Evolutionary conservation across 768 basidiomycete genomes (phyloP).

Genomic region (Kwoniella bestiolae): DNA sequence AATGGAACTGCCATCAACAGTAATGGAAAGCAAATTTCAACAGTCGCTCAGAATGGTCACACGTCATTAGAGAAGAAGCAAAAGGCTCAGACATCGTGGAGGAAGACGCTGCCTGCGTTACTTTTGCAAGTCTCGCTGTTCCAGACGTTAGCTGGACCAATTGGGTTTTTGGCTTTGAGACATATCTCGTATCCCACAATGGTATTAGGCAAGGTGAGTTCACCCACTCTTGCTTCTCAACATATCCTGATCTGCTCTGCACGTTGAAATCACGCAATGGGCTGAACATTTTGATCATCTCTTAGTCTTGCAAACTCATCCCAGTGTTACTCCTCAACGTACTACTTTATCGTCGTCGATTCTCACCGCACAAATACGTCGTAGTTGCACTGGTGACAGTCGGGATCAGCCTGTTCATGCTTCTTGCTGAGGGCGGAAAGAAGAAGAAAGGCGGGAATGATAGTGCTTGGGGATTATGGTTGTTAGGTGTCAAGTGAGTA

Average conservation of each 20-base stretch:
- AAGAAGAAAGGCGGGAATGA: slow-evolving; percentile 61
- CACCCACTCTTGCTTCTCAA: not conserved
- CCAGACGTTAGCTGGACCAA: slow-evolving; percentile 89
- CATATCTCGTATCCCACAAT: slow-evolving; percentile 98
- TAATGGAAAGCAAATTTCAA: not conserved
- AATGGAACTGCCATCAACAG: not conserved
- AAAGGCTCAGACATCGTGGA: slow-evolving; percentile 4
- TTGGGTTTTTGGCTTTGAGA: slow-evolving; percentile 91
- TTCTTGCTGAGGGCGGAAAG: slow-evolving; percentile 60
- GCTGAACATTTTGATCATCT: not conserved
- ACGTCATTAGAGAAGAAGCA: not conserved
- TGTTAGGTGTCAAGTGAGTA: slow-evolving; percentile 58
- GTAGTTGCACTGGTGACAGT: slow-evolving; percentile 90
- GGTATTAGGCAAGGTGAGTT: slow-evolving; percentile 80
- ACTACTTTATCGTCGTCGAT: slow-evolving; percentile 86
- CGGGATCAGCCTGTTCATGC: slow-evolving; percentile 94
- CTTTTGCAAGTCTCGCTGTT: slow-evolving; percentile 77
- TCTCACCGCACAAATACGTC: slow-evolving; percentile 91
- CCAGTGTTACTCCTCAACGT: slow-evolving; percentile 95
- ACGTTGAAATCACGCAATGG: too few relatives aligned
- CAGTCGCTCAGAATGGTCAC: not conserved
- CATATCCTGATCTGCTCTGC: too few relatives aligned
- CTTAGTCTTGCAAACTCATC: slow-evolving; percentile 89
- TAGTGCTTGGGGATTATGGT: slow-evolving; percentile 60
- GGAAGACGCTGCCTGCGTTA: slow-evolving; percentile 38